These are phyloP conservation scores for Gossypium stocksii DNA, from an alignment of 345 rosid genomes.

Conservation along the genomic window DNA sequence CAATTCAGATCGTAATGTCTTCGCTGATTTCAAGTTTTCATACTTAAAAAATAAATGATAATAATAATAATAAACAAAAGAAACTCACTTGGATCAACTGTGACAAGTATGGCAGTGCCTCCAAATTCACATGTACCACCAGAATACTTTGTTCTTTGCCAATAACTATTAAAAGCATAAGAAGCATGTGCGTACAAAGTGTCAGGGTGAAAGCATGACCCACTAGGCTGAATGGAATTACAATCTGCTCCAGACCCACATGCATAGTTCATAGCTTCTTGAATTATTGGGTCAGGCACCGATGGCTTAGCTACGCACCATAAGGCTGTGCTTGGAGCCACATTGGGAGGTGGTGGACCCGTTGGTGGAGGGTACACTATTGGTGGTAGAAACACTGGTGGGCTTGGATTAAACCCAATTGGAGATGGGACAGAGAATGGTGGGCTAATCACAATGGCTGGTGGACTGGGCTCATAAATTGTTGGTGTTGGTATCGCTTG, in stretches of 20 bases:
- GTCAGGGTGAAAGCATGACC: slow-evolving; percentile 72
- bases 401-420: slow-evolving; percentile 30
- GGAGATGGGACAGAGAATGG: slow-evolving; percentile 38
- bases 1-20: no score
- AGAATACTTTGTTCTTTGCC: slow-evolving; percentile 71
- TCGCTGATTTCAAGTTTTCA: no score
- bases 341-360: slow-evolving; percentile 42
- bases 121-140: slow-evolving; percentile 92
- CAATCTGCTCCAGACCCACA: slow-evolving; percentile 93
- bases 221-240: slow-evolving; percentile 53
- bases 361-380: slow-evolving; percentile 75
- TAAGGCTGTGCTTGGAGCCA: slow-evolving; percentile 38
- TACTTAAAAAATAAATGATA: neutral
- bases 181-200: slow-evolving; percentile 82
- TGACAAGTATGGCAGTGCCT: slow-evolving; percentile 86
- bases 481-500: slow-evolving; percentile 24
- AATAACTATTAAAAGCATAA: slow-evolving; percentile 85
- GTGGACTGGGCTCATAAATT: slow-evolving; percentile 30
- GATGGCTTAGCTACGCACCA: slow-evolving; percentile 97
- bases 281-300: slow-evolving; percentile 88
- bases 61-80: neutral
- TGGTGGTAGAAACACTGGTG: slow-evolving; percentile 56
- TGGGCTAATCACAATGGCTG: slow-evolving; percentile 27
- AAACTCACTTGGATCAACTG: slow-evolving; percentile 79
- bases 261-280: slow-evolving; percentile 94